Evolutionary conservation across 2,329 filamentous ascomycete genomes (phyloP).

Genomic region (Alternaria hordeiaustralica): DNA sequence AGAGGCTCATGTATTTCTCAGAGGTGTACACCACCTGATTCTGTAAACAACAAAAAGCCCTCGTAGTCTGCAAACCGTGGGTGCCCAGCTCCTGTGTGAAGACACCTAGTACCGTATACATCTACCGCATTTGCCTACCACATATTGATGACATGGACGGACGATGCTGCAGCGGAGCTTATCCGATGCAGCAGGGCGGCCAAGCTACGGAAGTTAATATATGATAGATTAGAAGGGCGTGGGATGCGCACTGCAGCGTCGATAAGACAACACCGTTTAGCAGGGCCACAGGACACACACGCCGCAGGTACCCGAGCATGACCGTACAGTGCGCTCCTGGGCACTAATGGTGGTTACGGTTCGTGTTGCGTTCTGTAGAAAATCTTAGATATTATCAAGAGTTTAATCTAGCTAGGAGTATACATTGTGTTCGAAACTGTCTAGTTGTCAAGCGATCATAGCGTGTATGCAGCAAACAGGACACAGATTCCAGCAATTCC

Average conservation of each 20-base stretch:
- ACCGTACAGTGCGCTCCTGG: neutral
- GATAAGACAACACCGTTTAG: neutral
- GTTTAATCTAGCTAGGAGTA: neutral
- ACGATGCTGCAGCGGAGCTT: neutral
- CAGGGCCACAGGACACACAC: neutral
- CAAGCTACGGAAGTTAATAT: constrained; percentile 13
- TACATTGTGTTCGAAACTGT: neutral
- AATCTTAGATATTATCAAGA: neutral
- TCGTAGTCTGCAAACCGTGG: neutral
- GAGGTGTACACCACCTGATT: neutral
- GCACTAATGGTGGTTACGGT: neutral
- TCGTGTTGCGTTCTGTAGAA: neutral
- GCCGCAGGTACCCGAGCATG: constrained; percentile 9
- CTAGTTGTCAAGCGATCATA: neutral
- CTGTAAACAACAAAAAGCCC: neutral
- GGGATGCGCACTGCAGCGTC: constrained; percentile 1
- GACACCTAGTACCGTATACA: neutral
- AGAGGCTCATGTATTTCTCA: neutral
- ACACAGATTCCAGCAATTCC: neutral
- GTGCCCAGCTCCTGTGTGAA: neutral
- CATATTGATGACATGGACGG: neutral
- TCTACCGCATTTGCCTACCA: neutral
- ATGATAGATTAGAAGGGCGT: constrained; percentile 5
- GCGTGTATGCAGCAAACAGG: neutral
- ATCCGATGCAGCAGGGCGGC: neutral